Evolutionary conservation across 805 yeast genomes (phyloP), one percentile per base, ranked within the genome.

Genomic region (Martiniozyma abietophila): DNA sequence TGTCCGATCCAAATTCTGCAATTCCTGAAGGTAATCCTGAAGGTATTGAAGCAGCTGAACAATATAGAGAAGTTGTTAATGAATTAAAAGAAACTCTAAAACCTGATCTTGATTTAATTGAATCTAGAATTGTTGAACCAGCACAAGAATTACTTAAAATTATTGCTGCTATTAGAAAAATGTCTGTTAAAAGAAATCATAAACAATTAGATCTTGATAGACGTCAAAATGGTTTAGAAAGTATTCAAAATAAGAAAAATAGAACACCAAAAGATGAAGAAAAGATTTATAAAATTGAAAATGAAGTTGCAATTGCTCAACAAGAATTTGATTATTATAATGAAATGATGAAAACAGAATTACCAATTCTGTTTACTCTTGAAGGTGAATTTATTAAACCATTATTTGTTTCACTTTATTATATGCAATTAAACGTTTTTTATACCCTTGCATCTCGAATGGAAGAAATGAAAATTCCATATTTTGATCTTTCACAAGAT

Each of bases 391-490:
- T 92, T 54, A 88, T 92, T 54, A 80, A 77, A 53, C 98, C 98
- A 14, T 66, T 92, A 49, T 92, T 92, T 62, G 92, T 89, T 49
- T 80, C 94, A 36, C 79, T 92, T 59, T 92, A 92, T 62, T 92
- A 76, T 68, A 92, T 92, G 97, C 98, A 92, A 65, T 72, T 92
- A 65, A 92, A 92, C 64, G 85, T 92, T 38, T 92, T 88, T 59
- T 92, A 92, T 69, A 86, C 96, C 1, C 66, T 92, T 42, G 88
- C 83, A 65, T 80, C 71, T 53, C 74, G 82, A 49, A 83, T 89
- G 84, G 95, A 89, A 61, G 95, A 84, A 54, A 77, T 89, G 82
- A 86, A 92, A 63, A 92, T 92, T 46, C 96, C 96, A 11, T 92
- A 92, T 62, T 92, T 92, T 59, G 94, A 92, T 55, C 66, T 92